Conservation (phyloP, 169 alveolate genomes). For the Cryptosporidium canis region DNA sequence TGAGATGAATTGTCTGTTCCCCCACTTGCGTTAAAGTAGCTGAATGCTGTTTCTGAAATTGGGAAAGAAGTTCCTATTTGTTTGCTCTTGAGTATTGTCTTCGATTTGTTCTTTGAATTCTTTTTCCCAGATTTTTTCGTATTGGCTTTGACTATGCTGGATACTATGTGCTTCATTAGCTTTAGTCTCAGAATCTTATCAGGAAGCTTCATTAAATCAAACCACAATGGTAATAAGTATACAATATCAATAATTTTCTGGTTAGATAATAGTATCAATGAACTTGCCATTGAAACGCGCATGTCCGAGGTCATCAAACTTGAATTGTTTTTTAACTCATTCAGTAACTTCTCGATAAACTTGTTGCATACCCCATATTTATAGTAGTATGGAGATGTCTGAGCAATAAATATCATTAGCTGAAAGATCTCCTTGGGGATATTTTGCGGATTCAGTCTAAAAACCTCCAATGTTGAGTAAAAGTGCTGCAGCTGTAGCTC, state of each 20-base stretch:
- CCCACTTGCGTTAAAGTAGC: background rate
- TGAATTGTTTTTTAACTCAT: slow-evolving; percentile 34
- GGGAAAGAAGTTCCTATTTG: slow-evolving; percentile 13
- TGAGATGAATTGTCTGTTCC: no score
- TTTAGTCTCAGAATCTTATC: slow-evolving; percentile 28
- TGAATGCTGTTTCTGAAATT: background rate
- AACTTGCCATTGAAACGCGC: slow-evolving; percentile 43
- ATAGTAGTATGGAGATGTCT: slow-evolving; percentile 58
- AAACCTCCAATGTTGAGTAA: slow-evolving; percentile 68
- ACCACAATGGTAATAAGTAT: slow-evolving; percentile 59
- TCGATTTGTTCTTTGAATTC: background rate
- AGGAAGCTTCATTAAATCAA: slow-evolving; percentile 66
- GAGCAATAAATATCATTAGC: slow-evolving; percentile 77
- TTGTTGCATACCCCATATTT: slow-evolving; percentile 49
- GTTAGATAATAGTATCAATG: slow-evolving; percentile 37
- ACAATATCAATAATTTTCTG: slow-evolving; percentile 63
- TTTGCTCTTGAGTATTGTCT: slow-evolving; percentile 11
- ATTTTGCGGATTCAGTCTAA: slow-evolving; percentile 73
- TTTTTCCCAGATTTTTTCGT: slow-evolving; percentile 3
- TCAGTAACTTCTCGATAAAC: slow-evolving; percentile 37
- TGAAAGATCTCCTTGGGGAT: slow-evolving; percentile 73
- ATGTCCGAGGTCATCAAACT: slow-evolving; percentile 49
- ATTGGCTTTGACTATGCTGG: slow-evolving; percentile 33
- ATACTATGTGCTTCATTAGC: slow-evolving; percentile 37
- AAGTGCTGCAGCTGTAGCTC: slow-evolving; percentile 73